Percentiles rank a stretch among this genome's conserved stretches.
phyloP scores from a whole-genome alignment of 805 yeast species.

The Ogataea methylovora region DNA sequence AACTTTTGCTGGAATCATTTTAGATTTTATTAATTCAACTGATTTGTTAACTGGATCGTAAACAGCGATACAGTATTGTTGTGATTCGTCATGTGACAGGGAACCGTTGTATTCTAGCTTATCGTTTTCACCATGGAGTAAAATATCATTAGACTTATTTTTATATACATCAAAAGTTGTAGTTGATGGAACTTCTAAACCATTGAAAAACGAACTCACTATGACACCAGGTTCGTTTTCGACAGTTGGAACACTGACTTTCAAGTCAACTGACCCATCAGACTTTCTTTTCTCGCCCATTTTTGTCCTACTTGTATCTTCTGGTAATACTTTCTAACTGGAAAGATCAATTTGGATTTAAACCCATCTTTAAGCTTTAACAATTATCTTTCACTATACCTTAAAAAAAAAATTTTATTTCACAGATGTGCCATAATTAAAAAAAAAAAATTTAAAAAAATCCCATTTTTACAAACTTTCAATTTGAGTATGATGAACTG shows the following conservation, averaged over 20 bases:
- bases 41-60: conserved; percentile 62
- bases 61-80: conserved; percentile 65
- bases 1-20: conserved; percentile 56
- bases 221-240: conserved; percentile 42
- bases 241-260: conserved; percentile 25
- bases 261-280: conserved; percentile 30
- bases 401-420: too few species aligned
- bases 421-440: too few species aligned
- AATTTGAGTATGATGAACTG: too few species aligned
- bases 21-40: conserved; percentile 55
- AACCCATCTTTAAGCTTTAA: too few species aligned
- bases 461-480: too few species aligned
- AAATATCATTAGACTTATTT: conserved; percentile 28
- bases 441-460: too few species aligned
- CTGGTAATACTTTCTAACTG: neutral
- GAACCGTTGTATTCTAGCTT: conserved; percentile 67
- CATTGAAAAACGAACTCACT: conserved; percentile 75
- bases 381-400: too few species aligned
- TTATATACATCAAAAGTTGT: conserved; percentile 59
- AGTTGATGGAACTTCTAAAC: conserved; percentile 52
- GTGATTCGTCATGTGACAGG: conserved; percentile 26
- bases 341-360: too few species aligned
- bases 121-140: conserved; percentile 69
- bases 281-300: conserved; percentile 23
- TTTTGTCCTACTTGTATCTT: conserved; percentile 11